Evolutionary conservation across 2,329 filamentous ascomycete genomes (phyloP).

Genomic region (Lasiodiplodia gonubiensis): DNA sequence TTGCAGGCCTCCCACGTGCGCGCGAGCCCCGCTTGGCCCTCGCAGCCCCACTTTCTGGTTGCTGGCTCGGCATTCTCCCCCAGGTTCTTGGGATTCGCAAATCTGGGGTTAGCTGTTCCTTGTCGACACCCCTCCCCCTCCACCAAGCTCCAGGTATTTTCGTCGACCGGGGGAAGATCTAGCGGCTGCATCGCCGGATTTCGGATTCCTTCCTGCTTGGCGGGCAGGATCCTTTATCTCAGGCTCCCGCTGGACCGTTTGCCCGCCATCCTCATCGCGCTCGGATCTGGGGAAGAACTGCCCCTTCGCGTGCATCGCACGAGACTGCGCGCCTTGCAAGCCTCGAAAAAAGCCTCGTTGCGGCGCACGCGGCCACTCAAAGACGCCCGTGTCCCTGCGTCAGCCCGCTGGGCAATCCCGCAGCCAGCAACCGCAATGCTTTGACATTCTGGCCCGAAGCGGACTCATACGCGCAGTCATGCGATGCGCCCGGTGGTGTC

Average conservation of each 20-base stretch:
- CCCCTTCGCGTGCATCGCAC: neutral
- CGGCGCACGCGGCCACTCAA: neutral
- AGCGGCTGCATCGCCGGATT: conserved; percentile 1
- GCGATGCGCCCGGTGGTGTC: neutral
- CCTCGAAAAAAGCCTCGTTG: neutral
- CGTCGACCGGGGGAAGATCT: neutral
- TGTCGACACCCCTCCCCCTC: neutral
- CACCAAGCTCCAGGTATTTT: neutral
- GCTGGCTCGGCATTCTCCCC: conserved; percentile 2
- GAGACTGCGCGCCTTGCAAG: conserved; percentile 17
- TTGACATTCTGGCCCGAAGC: neutral
- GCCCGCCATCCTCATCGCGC: neutral
- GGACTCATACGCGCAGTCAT: neutral
- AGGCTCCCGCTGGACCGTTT: neutral
- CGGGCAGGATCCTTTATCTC: neutral
- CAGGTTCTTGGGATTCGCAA: conserved; percentile 19
- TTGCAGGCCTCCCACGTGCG: conserved; percentile 24
- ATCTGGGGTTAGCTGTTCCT: conserved; percentile 22
- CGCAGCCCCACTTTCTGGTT: neutral
- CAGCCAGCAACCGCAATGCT: neutral
- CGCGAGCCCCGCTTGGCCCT: neutral
- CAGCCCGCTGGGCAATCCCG: neutral
- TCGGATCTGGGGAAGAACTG: neutral
- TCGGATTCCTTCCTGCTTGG: conserved; percentile 11
- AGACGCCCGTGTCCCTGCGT: neutral